Conservation (phyloP, 2,329 filamentous ascomycete species). For the Thelonectria rubi region DNA sequence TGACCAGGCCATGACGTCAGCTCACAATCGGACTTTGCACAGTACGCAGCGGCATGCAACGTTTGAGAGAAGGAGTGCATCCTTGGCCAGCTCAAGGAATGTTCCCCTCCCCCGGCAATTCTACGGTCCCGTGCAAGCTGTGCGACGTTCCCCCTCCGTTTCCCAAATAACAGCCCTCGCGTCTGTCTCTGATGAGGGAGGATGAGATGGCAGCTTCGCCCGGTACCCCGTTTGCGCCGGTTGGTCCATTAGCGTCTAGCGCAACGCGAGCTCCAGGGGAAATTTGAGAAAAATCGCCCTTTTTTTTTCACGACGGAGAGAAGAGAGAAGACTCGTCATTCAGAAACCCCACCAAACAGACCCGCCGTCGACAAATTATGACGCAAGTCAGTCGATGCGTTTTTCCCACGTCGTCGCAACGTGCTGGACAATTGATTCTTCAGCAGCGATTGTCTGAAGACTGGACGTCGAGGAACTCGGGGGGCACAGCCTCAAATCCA, state of each 20-base stretch:
- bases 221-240: constrained; percentile 10
- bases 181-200: constrained; percentile 2
- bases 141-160: constrained; percentile 4
- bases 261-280: constrained; percentile 27
- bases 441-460: background rate
- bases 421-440: constrained; percentile 2
- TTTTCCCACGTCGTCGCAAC: background rate
- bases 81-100: constrained; percentile 16
- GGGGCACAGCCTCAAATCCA: background rate
- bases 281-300: background rate
- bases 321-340: constrained; percentile 23
- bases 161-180: constrained; percentile 6
- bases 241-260: constrained; percentile 19
- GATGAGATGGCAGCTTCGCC: constrained; percentile 8
- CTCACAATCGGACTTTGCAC: constrained; percentile 15
- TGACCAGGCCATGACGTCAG: constrained; percentile 42
- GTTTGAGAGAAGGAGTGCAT: constrained; percentile 22
- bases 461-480: background rate
- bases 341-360: constrained; percentile 25
- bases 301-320: constrained; percentile 1
- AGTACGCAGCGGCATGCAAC: constrained; percentile 8
- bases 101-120: background rate
- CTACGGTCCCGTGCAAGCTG: background rate
- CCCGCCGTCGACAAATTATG: constrained; percentile 34
- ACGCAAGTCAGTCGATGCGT: constrained; percentile 27